Evolutionary conservation across 2,329 filamentous ascomycete species (phyloP), one percentile per base, ranked within the genome.

Genomic region (Bimuria novae-zelandiae): DNA sequence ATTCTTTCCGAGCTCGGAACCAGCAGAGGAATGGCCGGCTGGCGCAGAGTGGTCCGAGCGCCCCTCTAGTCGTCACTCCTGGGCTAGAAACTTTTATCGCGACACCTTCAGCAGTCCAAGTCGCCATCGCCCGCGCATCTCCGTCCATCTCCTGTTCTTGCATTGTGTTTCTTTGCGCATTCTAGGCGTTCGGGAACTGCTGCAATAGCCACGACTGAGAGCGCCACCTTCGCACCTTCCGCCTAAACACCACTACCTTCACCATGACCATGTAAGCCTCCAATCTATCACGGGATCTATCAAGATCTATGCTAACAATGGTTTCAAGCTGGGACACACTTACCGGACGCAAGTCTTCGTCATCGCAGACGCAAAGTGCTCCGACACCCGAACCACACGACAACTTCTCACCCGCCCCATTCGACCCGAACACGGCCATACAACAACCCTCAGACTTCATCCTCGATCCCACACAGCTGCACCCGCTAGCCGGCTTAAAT

Each of bases 401-500:
- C 67, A 76, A 78, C 65, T 82, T 83, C 73, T 76, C 78, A 55
- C 76, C 84, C 52, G 75, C 80, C 49, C 75, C 81, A 61, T 92
- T 90, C 76, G 87, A 92, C 74, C 85, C 90, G 36, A 81, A 84
- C 63, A 82, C 86, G 66, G 85, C 76, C 55, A 73, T 86, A 49
- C 87, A 89, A 75, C 92, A 93, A 76, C 89, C 94, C 67, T 88
- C 90, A 68, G 88, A 90, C 51, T 97, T 99, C 77, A 85, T 97
- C 54, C 85, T 92, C 74, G 94, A 99, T 76, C 90, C 93, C 8
- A 86, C 92, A 59, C 84, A 89, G 74, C 82, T 99, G 67, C 94
- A 99, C 75, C 94, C 95, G 40, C 87, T 99, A 51, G 92, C 94
- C 49, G 94, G 94, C 63, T 80, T 99, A 57, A 92, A 97, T 79